phyloP scores from a whole-genome alignment of 2,329 filamentous ascomycete species.

The Parafenestella ontariensis region DNA sequence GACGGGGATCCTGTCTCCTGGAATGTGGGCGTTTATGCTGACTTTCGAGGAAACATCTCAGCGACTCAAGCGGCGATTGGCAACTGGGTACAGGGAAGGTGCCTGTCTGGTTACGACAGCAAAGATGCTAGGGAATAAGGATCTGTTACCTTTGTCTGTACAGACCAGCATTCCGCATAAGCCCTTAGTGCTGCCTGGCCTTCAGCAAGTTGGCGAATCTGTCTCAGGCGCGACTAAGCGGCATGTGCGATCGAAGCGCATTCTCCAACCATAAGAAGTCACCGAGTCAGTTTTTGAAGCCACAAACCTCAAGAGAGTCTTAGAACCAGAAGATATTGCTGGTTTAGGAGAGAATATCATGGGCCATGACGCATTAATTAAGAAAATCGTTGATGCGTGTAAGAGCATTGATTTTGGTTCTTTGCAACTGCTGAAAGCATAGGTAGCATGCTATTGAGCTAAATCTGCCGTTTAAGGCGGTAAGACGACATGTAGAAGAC shows the following conservation, averaged over 20 bases:
- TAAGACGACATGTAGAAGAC: no score
- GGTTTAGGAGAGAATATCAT: not conserved
- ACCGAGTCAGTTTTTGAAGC: not conserved
- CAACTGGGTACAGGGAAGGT: not conserved
- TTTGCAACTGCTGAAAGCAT: no score
- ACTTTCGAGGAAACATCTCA: not conserved
- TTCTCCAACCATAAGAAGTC: not conserved
- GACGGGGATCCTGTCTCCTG: not conserved
- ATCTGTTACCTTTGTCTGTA: not conserved
- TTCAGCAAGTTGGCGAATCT: not conserved
- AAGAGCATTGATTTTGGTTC: not conserved
- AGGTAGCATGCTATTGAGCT: no score
- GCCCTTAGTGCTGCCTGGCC: not conserved
- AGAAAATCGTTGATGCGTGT: not conserved
- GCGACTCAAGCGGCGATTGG: not conserved
- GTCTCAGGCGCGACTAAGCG: not conserved
- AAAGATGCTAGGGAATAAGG: not conserved
- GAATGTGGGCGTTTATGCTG: not conserved
- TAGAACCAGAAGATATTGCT: not conserved
- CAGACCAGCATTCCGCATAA: not conserved
- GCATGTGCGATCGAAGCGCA: not conserved
- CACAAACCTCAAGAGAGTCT: not conserved
- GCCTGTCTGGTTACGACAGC: not conserved
- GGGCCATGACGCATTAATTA: not conserved
- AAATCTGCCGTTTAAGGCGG: no score